Base-by-base conservation (phyloP, 108 stramenopile genomes). In the Nitzschia sp. region DNA sequence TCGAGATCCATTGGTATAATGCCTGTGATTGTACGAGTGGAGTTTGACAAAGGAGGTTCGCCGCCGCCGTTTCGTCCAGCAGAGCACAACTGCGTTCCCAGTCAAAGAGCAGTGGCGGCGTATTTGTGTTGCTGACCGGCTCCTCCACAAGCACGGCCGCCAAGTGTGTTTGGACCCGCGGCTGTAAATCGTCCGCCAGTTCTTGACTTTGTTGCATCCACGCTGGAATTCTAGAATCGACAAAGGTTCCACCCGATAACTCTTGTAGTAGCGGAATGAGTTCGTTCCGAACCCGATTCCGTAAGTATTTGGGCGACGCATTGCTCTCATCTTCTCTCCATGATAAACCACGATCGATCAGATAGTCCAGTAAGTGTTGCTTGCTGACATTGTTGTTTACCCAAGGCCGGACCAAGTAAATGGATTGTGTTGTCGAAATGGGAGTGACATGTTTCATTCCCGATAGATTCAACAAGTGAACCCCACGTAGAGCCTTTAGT, bases 291-390 rank as follows among this genome's bases (percentile, higher is more conserved):
- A 95, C 90, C 32, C 89, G 86, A 60, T 95, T 95, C 23, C 94
- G 76, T 47, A 86, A 76, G 70, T 95, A 95, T 63, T 91, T 91
- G 57, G 68, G 56, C 0, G 83, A 77, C 28, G 54, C 57, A 71
- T 95, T 95, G 63, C 84, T 84, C 35, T 55, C 72, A 77, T 95
- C 94, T 64, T 95, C 92, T 63, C 90, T 71, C 94, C 94, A 95
- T 28, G 58, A n/a, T 17, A 73, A 64, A 1, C 64, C 46, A 23
- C 74, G 55, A 0, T 48, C 30, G n/a, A 46, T 62, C 15, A 93
- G 69, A 54, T 81, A 95, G 17, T 80, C 63, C 0, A 79, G 19
- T 55, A 93, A 56, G 47, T 88, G 75, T 9, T 64, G 29, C 63
- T 93, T 95, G 53, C 17, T 17, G 8, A 59, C n/a, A 34, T 71